Evolutionary conservation across 2,329 filamentous ascomycete species (phyloP), one percentile per base, ranked within the genome.

Genomic region (Claviceps maximensis): DNA sequence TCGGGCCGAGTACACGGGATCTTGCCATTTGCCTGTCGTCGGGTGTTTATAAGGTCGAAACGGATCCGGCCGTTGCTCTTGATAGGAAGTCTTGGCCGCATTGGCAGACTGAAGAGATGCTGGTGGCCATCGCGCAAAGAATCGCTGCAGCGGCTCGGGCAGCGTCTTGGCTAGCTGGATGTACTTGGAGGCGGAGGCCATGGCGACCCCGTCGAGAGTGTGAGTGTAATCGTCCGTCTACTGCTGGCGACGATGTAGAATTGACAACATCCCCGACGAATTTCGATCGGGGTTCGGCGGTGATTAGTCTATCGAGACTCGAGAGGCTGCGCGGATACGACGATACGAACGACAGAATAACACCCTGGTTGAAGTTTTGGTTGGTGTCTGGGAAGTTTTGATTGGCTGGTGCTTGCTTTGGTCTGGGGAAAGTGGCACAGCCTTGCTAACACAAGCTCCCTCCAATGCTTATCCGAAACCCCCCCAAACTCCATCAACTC

Each of bases 91-190:
- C 69, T 58, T 72, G 25, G 58, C 63, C 49, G 71, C 65, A 54
- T 69, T 68, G 49, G 67, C 65, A 55, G 77, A 69, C 56, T 80
- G 71, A 63, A 84, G 77, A 60, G 78, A 69, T 51, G 73, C 78
- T 48, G 91, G 89, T 44, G 93, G 93, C 69, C 91, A 96, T 59
- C 87, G 86, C 54, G 86, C 85, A 70, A 98, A 86, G 78, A 98
- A 96, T 63, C 83, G 82, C 65, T 86, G 80, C 47, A 98, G 80
- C 42, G 84, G 84, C 52, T 80, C 74, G 9, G 89, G 93, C 42
- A 97, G 81, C 59, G 79, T 74, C 69, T 83, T 80, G 56, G 86
- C 86, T 54, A 89, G 75, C 62, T 75, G 71, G 58, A 81, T 67
- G 58, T 74, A 71, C 50, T 70, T 60, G 54, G 69, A 58, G 51